Evolutionary conservation across 2,329 filamentous ascomycete genomes (phyloP).

Genomic region (Fusarium mexicanum): DNA sequence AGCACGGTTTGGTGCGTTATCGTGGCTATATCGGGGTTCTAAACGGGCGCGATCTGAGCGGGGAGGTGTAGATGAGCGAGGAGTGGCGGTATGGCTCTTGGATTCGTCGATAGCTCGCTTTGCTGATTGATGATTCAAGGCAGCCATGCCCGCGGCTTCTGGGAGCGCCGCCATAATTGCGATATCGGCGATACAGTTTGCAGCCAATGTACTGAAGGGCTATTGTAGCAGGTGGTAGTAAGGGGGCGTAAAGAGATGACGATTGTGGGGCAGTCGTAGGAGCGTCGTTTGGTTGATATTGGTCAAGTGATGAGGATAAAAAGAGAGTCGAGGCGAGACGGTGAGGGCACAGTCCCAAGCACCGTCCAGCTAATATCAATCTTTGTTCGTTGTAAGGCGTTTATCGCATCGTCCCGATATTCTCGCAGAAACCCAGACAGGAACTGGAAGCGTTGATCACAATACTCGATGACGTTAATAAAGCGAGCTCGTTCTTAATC

Average conservation of each 20-base stretch:
- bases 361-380: constrained; percentile 39
- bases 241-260: constrained; percentile 7
- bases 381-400: constrained; percentile 31
- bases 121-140: constrained; percentile 46
- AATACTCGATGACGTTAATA: constrained; percentile 23
- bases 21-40: constrained; percentile 53
- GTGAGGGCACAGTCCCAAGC: constrained; percentile 36
- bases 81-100: constrained; percentile 46
- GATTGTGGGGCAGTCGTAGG: constrained; percentile 9
- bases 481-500: constrained; percentile 2
- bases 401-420: constrained; percentile 44
- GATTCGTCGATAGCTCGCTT: constrained; percentile 48
- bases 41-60: constrained; percentile 55
- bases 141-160: constrained; percentile 41
- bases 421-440: constrained; percentile 26
- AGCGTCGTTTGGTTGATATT: constrained; percentile 6
- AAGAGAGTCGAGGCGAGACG: constrained; percentile 33
- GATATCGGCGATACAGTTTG: constrained; percentile 14
- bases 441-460: constrained; percentile 29
- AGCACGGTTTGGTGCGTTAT: constrained; percentile 47
- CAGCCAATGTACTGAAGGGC: neutral
- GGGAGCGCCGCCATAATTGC: constrained; percentile 50
- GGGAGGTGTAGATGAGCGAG: constrained; percentile 56
- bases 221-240: constrained; percentile 10
- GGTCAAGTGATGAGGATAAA: neutral